phyloP scores from a whole-genome alignment of 2,329 filamentous ascomycete species.

The Paraphaeosphaeria sporulosa region DNA sequence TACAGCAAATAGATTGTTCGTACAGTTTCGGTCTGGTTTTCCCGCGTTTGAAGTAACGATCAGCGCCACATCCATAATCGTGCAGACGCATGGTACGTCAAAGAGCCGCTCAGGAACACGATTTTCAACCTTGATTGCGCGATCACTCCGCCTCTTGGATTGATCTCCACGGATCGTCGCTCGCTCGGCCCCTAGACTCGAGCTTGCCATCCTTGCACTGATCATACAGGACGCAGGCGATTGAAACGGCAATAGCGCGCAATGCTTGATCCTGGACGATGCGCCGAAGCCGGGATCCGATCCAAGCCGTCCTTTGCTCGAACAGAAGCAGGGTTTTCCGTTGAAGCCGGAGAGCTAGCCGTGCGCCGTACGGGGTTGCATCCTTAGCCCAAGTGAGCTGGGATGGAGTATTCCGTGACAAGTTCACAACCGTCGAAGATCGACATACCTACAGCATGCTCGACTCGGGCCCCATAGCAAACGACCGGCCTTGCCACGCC shows the following conservation, averaged over 20 bases:
- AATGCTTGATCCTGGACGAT: background rate
- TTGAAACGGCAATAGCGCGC: constrained; percentile 9
- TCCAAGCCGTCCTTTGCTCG: background rate
- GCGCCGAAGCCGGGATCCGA: background rate
- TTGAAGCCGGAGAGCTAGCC: background rate
- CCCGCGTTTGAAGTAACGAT: constrained; percentile 10
- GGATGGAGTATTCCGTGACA: background rate
- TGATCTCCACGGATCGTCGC: constrained; percentile 12
- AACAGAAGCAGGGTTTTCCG: constrained; percentile 6
- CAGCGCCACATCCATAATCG: constrained; percentile 8
- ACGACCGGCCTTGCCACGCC: constrained; percentile 5
- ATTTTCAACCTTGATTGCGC: constrained; percentile 5
- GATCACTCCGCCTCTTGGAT: constrained; percentile 3
- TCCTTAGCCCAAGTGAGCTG: constrained; percentile 1
- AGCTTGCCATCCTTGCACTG: constrained; percentile 3
- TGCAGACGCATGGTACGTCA: constrained; percentile 6
- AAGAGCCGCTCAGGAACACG: constrained; percentile 14
- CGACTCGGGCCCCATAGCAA: constrained; percentile 7
- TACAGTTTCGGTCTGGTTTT: constrained; percentile 3
- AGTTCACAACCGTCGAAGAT: constrained; percentile 9
- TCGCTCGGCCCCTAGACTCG: constrained; percentile 6
- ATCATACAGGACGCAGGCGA: constrained; percentile 1
- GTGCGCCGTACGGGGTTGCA: constrained; percentile 13
- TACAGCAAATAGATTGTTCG: constrained; percentile 10
- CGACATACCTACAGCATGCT: constrained; percentile 8